Conservation (phyloP, 2,329 filamentous ascomycete genomes). For the Tolypocladium tropicale region DNA sequence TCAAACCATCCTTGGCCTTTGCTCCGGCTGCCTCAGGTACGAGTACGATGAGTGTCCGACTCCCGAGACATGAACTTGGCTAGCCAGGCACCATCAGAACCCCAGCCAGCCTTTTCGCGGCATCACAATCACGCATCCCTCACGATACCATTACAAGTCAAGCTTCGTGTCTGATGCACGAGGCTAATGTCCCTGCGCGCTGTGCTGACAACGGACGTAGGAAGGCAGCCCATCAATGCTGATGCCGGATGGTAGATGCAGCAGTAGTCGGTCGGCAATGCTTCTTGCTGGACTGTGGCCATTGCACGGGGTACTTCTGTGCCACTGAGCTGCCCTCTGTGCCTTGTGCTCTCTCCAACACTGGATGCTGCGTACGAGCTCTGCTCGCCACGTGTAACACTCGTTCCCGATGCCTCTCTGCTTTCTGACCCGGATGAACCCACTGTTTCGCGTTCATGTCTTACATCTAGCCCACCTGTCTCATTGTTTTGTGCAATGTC, state of each 20-base stretch:
- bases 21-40: neutral
- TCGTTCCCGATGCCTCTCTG: neutral
- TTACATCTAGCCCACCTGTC: neutral
- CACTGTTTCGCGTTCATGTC: neutral
- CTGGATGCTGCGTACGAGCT: neutral
- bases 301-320: no score
- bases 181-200: no score
- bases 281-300: neutral
- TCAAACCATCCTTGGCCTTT: no score
- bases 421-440: neutral
- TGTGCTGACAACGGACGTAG: no score
- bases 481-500: neutral
- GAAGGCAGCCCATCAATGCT: no score
- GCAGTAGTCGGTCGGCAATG: neutral
- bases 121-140: neutral
- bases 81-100: neutral
- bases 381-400: neutral
- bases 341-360: neutral
- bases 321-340: neutral
- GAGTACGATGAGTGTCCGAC: neutral
- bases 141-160: neutral
- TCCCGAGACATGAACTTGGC: neutral
- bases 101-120: neutral
- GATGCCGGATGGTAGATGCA: neutral
- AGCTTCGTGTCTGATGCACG: neutral